Evolutionary conservation across 2,329 filamentous ascomycete species (phyloP).

Genomic region (Aspergillus sp.): DNA sequence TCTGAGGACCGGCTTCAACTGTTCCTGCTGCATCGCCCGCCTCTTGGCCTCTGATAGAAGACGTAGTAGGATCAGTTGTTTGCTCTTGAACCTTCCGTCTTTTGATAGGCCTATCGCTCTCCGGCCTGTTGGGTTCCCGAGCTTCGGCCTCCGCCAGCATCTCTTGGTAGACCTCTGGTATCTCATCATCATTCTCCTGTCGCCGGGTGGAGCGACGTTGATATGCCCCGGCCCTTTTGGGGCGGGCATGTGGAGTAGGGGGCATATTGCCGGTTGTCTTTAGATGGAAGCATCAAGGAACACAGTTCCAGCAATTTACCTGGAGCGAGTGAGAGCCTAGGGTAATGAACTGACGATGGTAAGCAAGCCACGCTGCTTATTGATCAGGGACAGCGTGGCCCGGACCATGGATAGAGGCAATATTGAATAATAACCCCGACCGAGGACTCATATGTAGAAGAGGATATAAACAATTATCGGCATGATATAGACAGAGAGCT

Average conservation of each 20-base stretch:
- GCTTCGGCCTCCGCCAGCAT: constrained; percentile 42
- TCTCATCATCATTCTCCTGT: constrained; percentile 20
- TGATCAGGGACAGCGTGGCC: neutral
- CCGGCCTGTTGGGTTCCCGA: constrained; percentile 24
- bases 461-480: neutral
- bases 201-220: constrained; percentile 10
- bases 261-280: constrained; percentile 16
- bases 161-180: constrained; percentile 39
- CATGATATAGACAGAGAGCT: neutral
- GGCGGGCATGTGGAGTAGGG: constrained; percentile 14
- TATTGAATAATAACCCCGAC: no score
- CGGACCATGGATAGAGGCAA: no score
- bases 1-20: constrained; percentile 11
- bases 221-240: constrained; percentile 13
- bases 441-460: no score
- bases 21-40: constrained; percentile 3
- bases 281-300: constrained; percentile 11
- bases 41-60: constrained; percentile 11
- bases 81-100: constrained; percentile 35
- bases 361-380: neutral
- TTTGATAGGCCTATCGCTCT: constrained; percentile 32
- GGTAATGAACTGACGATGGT: neutral
- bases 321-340: neutral
- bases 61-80: constrained; percentile 9
- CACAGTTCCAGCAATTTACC: no score